Percentiles rank a stretch among this genome's conserved stretches.
Evolutionary conservation across 2,329 filamentous ascomycete species (phyloP).

Genomic region (Cladophialophora bantiana): DNA sequence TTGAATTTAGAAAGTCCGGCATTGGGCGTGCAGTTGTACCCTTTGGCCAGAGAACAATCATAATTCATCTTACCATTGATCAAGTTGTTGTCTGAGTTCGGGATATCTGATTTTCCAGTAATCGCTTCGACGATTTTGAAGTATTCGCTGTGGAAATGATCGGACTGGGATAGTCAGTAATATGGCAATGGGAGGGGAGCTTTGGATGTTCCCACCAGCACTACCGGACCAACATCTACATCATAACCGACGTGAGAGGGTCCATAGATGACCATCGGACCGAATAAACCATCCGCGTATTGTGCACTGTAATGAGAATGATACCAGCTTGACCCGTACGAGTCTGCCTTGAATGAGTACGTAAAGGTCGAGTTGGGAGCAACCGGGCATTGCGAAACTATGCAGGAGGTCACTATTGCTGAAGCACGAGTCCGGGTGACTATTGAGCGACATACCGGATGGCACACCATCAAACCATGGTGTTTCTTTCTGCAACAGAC

Average conservation of each 20-base stretch:
- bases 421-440: too few species aligned
- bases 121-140: slow-evolving; percentile 28
- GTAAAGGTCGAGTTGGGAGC: slow-evolving; percentile 49
- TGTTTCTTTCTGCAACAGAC: slow-evolving; percentile 44
- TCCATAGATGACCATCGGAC: slow-evolving; percentile 42
- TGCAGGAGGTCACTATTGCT: too few species aligned
- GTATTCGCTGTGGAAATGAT: slow-evolving; percentile 30
- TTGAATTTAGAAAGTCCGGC: slow-evolving; percentile 40
- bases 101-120: slow-evolving; percentile 28
- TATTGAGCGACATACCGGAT: too few species aligned
- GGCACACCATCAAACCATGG: slow-evolving; percentile 63
- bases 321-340: slow-evolving; percentile 49
- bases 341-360: slow-evolving; percentile 47
- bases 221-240: slow-evolving; percentile 35
- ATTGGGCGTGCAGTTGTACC: slow-evolving; percentile 31
- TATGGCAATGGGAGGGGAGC: too few species aligned
- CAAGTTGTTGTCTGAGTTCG: slow-evolving; percentile 37
- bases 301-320: slow-evolving; percentile 47
- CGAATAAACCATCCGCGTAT: slow-evolving; percentile 41
- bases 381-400: slow-evolving; percentile 49
- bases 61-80: slow-evolving; percentile 40
- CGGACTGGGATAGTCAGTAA: slow-evolving; percentile 31
- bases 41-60: slow-evolving; percentile 33
- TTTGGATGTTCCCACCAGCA: slow-evolving; percentile 2
- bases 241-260: slow-evolving; percentile 35